Conservation (phyloP, 2,329 filamentous ascomycete genomes). For the Sphaceloma murrayae region DNA sequence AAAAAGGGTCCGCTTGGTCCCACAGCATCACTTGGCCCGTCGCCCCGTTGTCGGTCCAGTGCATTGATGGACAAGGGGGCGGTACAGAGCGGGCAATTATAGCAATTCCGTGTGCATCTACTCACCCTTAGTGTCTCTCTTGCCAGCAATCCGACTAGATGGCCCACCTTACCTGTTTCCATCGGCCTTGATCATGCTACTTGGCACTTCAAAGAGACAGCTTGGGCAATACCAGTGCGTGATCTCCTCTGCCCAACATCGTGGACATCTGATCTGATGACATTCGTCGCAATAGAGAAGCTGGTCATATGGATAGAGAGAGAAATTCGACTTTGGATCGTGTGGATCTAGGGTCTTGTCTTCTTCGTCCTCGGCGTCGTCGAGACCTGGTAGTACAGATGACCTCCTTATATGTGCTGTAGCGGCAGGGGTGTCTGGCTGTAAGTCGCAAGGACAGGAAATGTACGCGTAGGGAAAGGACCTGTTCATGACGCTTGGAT, state of each 20-base stretch:
- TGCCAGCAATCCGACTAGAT: no score
- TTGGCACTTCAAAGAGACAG: conserved; percentile 92
- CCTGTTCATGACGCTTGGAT: conserved; percentile 37
- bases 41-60: conserved; percentile 44
- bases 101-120: conserved; percentile 77
- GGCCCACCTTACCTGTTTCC: conserved; percentile 64
- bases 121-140: no score
- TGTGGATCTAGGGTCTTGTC: conserved; percentile 79
- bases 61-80: conserved; percentile 67
- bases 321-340: conserved; percentile 76
- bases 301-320: conserved; percentile 84
- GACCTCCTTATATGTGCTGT: conserved; percentile 24
- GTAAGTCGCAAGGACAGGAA: conserved; percentile 49
- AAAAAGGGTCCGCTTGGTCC: conserved; percentile 30
- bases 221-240: conserved; percentile 91
- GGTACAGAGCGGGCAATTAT: conserved; percentile 84
- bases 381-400: conserved; percentile 22
- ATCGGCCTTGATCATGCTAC: conserved; percentile 82
- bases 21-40: conserved; percentile 25
- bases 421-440: conserved; percentile 29
- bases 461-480: conserved; percentile 56
- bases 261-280: conserved; percentile 85
- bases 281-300: conserved; percentile 96
- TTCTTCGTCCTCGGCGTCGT: conserved; percentile 47
- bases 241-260: conserved; percentile 88